These are phyloP conservation scores for Trypanosoma rangeli DNA, from an alignment of 208 protist species.

Conservation along the genomic window DNA sequence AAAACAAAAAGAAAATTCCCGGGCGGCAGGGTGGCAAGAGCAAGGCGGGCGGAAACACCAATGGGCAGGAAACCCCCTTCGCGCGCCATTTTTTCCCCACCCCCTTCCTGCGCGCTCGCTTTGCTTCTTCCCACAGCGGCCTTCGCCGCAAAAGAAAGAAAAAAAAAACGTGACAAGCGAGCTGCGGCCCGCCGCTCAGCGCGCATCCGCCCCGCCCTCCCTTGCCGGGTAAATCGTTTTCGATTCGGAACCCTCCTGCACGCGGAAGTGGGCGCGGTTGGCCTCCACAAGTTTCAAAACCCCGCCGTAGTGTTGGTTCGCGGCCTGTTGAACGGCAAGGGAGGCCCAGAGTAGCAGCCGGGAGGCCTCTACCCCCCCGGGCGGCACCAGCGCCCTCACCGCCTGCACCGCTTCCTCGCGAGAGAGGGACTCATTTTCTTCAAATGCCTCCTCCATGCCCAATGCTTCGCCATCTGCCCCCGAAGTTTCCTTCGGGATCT, in stretches of 20 bases:
- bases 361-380: constrained; percentile 54
- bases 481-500: background rate
- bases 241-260: constrained; percentile 41
- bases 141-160: no score
- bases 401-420: constrained; percentile 41
- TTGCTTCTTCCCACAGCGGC: no score
- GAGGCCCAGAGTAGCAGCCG: constrained; percentile 79
- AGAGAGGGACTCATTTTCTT: constrained; percentile 20
- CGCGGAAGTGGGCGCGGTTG: constrained; percentile 49
- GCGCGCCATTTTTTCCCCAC: no score
- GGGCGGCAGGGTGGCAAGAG: no score
- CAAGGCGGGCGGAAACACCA: no score
- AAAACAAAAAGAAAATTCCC: no score
- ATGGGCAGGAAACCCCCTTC: no score
- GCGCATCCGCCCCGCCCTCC: constrained; percentile 10
- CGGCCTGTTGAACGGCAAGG: constrained; percentile 64
- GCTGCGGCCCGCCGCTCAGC: no score
- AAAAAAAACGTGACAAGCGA: no score
- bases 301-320: constrained; percentile 64
- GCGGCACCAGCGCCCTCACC: constrained; percentile 55
- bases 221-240: constrained; percentile 47
- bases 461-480: constrained; percentile 11
- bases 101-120: no score
- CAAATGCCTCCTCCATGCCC: constrained; percentile 30
- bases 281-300: constrained; percentile 61